A percentile compares a stretch with the other conserved stretches of the same genome.
These are phyloP conservation scores for Gossypium rotundifolium DNA, from an alignment of 345 rosid genomes.

Conservation along the genomic window DNA sequence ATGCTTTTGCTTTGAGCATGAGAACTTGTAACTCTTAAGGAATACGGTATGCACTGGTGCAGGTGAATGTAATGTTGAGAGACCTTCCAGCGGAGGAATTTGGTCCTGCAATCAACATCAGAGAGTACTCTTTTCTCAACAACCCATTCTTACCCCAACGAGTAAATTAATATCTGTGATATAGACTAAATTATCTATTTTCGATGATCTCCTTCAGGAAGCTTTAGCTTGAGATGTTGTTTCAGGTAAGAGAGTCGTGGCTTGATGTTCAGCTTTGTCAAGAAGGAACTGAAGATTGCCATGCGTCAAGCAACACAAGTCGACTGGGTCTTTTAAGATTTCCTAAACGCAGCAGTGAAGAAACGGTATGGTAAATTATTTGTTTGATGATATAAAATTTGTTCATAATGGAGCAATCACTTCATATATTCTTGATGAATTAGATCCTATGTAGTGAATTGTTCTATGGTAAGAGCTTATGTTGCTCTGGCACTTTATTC, in stretches of 20 bases:
- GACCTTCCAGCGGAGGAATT: constrained; percentile 70
- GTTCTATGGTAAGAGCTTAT: background rate
- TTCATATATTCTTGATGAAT: background rate
- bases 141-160: constrained; percentile 76
- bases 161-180: constrained; percentile 31
- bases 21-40: background rate
- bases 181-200: background rate
- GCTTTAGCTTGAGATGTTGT: constrained; percentile 3
- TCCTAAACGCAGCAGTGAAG: constrained; percentile 79
- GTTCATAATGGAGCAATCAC: background rate
- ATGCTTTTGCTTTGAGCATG: background rate
- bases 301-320: constrained; percentile 42
- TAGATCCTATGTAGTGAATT: background rate
- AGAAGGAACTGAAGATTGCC: constrained; percentile 58
- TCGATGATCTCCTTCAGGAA: background rate
- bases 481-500: background rate
- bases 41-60: constrained; percentile 28
- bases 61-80: constrained; percentile 80
- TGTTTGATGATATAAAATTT: background rate
- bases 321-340: constrained; percentile 52
- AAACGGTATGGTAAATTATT: constrained; percentile 45
- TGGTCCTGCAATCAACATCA: constrained; percentile 69
- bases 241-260: constrained; percentile 90
- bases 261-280: constrained; percentile 87
- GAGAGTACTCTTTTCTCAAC: constrained; percentile 81